phyloP scores from a whole-genome alignment of 331 rosid species.

The Saraca asoca region DNA sequence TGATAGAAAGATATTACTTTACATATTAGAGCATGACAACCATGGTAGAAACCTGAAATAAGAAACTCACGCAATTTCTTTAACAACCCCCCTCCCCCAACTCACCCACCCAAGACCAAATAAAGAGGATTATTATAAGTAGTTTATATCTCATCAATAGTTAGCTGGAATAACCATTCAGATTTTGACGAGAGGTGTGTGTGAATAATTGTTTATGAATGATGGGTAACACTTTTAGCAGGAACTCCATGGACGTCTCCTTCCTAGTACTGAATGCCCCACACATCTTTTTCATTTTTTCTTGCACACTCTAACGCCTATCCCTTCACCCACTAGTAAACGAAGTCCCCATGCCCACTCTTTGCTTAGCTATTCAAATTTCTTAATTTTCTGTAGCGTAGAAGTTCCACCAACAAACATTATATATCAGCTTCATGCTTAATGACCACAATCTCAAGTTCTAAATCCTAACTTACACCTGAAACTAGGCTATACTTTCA shows the following conservation, averaged over 20 bases:
- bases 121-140: background rate
- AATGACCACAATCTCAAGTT: background rate
- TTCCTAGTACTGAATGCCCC: conserved; percentile 7
- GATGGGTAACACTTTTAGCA: conserved; percentile 17
- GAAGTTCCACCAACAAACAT: conserved; percentile 9
- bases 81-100: background rate
- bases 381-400: conserved; percentile 13
- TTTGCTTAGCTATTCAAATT: conserved; percentile 21
- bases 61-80: background rate
- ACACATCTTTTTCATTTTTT: background rate
- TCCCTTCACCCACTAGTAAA: background rate
- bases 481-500: background rate
- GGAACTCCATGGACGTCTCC: background rate
- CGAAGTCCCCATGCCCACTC: conserved; percentile 11
- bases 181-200: background rate
- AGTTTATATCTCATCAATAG: conserved; percentile 18
- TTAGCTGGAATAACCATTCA: background rate
- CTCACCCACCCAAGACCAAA: background rate
- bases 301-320: background rate
- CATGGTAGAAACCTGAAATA: conserved; percentile 2
- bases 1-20: conserved; percentile 8
- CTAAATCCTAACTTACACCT: background rate
- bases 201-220: conserved; percentile 3
- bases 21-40: background rate
- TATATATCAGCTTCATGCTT: conserved; percentile 14